Conservation (phyloP, 2,329 filamentous ascomycete species). For the Hypocrella siamensis region DNA sequence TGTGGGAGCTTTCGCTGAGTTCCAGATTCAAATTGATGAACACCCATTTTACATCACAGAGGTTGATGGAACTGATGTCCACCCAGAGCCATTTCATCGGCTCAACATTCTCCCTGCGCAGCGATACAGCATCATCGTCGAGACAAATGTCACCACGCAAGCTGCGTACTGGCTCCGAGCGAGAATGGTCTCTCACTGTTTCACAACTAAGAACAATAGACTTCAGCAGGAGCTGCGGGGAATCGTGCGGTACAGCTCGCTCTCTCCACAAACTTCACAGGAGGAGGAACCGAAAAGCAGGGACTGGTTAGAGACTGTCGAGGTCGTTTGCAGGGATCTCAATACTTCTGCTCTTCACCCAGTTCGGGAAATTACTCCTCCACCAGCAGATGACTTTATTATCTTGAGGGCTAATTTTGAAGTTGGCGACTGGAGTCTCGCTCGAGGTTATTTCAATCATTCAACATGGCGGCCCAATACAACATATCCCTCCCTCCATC, state of each 20-base stretch:
- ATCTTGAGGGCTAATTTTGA: conserved; percentile 36
- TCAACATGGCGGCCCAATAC: conserved; percentile 28
- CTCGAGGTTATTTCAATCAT: conserved; percentile 37
- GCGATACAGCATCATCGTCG: conserved; percentile 51
- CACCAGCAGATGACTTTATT: conserved; percentile 23
- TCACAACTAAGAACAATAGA: conserved; percentile 14
- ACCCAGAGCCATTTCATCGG: conserved; percentile 40
- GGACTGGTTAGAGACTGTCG: conserved; percentile 32
- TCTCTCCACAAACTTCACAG: not conserved
- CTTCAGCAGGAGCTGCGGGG: conserved; percentile 15
- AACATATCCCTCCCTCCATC: conserved; percentile 19
- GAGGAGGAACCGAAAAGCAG: conserved; percentile 18
- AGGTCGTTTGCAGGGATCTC: conserved; percentile 35
- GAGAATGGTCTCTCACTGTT: conserved; percentile 24
- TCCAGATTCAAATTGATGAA: conserved; percentile 55
- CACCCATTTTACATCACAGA: conserved; percentile 51
- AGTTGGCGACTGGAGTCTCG: conserved; percentile 36
- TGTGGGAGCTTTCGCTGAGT: conserved; percentile 54
- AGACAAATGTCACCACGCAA: conserved; percentile 36
- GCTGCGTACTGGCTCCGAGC: conserved; percentile 50
- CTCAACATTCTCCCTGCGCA: conserved; percentile 56
- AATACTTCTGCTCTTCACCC: conserved; percentile 31
- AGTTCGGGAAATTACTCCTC: conserved; percentile 17
- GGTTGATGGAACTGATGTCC: conserved; percentile 52
- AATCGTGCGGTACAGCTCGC: conserved; percentile 14